Base-by-base conservation (phyloP, 1,139 yeast genomes). In the Pichia sp. region DNA sequence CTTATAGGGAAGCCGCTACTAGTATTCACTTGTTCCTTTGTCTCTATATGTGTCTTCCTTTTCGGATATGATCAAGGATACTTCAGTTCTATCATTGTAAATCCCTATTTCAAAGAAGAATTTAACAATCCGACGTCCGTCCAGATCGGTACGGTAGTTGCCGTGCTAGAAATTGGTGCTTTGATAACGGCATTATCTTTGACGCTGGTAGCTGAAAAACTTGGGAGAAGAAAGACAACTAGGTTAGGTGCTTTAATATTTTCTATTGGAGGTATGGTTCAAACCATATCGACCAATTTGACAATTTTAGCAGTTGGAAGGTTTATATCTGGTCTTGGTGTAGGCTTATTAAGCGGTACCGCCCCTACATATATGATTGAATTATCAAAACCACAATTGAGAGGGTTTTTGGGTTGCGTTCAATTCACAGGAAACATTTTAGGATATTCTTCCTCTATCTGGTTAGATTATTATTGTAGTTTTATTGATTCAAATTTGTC, bases 311-410 rank as follows among this genome's bases (percentile, higher is more conserved):
- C 85, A 31, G 49, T 77, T 34, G 96, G 97, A 1, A 72, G 97
- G 54, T 72, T 87, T 40, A 72, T 88, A 38, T 77, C 90, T 39
- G 97, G 97, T 59, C 56, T 88, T 35, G 96, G 95, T 16, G 90
- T 90, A 40, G 97, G 97, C 10, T 73, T 86, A 58, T 71, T 90
- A 46, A 83, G 95, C n/a, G 86, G 95, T 5, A 86, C 88, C 44
- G 94, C 92, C n/a, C 97, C 97, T 0, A 86, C 92, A 42, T 90
- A 87, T 63, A 96, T 88, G 65, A 77, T 87, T 5, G 97, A 90
- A 61, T 86, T 90, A 49, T 81, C 94, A 36, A 95, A 95, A 16
- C 88, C 96, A 1, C 83, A 84, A 51, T 85, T 83, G 54, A 72
- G 97, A 49, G 97, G 97, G 1, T 78, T 83, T 57, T 75, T 86